Evolutionary conservation across 768 basidiomycete species (phyloP), one percentile per base, ranked within the genome.

Genomic region (Rhizopogon vinicolor): DNA sequence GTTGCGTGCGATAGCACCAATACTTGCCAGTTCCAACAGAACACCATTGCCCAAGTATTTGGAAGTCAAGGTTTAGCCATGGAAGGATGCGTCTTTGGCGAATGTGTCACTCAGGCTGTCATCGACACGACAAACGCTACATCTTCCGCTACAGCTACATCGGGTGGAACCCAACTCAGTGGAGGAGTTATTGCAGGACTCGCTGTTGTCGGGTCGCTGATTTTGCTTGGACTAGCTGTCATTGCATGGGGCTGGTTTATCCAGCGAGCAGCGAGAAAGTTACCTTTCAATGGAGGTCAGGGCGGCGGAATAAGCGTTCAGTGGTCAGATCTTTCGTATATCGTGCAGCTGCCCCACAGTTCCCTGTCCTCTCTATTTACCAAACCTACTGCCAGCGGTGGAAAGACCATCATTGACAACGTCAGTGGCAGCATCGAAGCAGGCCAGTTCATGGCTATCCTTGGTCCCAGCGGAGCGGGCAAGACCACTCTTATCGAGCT

Each of bases 401-500:
- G 56, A 74, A 80, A 56, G 83, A 85, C 48, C 83, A 78, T 97
- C 14, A 73, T 98, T 41, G 84, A 91, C 63, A 73, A 74, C 41
- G 77, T 93, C 31, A 82, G 72, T 46, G 95, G 94, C 0, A 68
- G 71, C 9, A 82, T 96, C n/a, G 71, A 74, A 2, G 83, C 91
- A 0, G 93, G 95, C 9, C 82, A 89, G 58, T 84, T 97, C 76
- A 86, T 93, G 80, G 91, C 90, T n/a, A 83, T 97, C 53, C 79
- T 98, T 3, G 95, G 95, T 0, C 93, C 95, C 0, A 91, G 89
- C 61, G 94, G 93, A 77, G 91, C 93, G 16, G 93, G 93, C 42
- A 96, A 96, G 70, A 92, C 91, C 0, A 93, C 94, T 0, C 75
- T 98, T 39, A 86, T 97, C 16, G 95, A 98, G 64, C 83, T 97